phyloP scores from a whole-genome alignment of 2,329 filamentous ascomycete species.

The Cordyceps fumosorosea region DNA sequence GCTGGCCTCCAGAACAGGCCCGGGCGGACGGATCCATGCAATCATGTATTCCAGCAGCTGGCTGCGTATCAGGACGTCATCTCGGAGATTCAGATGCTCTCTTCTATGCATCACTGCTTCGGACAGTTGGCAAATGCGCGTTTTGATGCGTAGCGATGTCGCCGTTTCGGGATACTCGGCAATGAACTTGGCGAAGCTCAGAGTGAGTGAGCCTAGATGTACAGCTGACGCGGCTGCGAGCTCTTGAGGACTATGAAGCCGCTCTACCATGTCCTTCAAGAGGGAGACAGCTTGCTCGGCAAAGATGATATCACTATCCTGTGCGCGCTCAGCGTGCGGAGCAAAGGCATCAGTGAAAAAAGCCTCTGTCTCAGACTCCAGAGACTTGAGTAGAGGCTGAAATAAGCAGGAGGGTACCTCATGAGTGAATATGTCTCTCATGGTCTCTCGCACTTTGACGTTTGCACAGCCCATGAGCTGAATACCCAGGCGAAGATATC shows the following conservation, averaged over 20 bases:
- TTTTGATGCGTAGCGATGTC: conserved; percentile 56
- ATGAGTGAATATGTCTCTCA: conserved; percentile 58
- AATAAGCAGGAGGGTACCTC: conserved; percentile 58
- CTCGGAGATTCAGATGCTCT: conserved; percentile 60
- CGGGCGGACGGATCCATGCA: conserved; percentile 58
- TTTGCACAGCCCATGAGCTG: conserved; percentile 59
- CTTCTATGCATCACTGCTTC: conserved; percentile 60
- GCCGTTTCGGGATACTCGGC: conserved; percentile 50
- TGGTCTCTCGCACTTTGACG: conserved; percentile 58
- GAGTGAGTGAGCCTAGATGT: conserved; percentile 55
- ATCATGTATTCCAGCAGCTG: conserved; percentile 63
- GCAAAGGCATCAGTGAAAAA: conserved; percentile 53
- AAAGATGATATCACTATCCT: conserved; percentile 58
- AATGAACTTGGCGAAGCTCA: conserved; percentile 62
- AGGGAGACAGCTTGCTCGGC: conserved; percentile 61
- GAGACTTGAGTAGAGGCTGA: conserved; percentile 55
- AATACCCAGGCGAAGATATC: conserved; percentile 57
- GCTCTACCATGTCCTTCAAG: conserved; percentile 56
- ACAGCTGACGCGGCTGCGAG: conserved; percentile 55
- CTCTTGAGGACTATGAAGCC: conserved; percentile 57
- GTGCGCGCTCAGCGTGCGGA: conserved; percentile 39
- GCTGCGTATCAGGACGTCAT: conserved; percentile 63
- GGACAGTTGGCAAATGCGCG: conserved; percentile 61
- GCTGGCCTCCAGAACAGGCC: conserved; percentile 39
- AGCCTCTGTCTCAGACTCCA: conserved; percentile 58